Conservation (phyloP, 768 basidiomycete genomes). For the Boletus bicolor region DNA sequence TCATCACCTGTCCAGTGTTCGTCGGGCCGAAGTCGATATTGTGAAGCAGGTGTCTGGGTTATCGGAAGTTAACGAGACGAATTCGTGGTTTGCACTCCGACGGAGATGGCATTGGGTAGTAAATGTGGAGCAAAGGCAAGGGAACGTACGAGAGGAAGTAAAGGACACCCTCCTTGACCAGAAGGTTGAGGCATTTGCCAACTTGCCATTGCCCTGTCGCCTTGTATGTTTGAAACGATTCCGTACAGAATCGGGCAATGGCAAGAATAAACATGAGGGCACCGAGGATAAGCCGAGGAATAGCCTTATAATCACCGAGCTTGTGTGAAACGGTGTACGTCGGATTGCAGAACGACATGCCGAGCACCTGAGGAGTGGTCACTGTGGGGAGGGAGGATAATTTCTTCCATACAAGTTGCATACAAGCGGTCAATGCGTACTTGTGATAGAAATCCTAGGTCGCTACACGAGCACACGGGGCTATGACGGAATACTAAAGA, state of each 20-base stretch:
- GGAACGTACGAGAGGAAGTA: conserved; percentile 22
- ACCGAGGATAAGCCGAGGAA: conserved; percentile 13
- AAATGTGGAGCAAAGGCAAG: too few relatives aligned
- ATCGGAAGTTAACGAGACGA: background rate
- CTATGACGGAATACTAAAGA: too few relatives aligned
- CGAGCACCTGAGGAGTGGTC: conserved; percentile 2
- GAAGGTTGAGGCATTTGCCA: conserved; percentile 13
- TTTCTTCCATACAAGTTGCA: background rate
- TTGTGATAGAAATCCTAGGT: too few relatives aligned
- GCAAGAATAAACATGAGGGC: background rate
- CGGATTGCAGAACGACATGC: conserved; percentile 16
- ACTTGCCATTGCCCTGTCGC: conserved; percentile 3
- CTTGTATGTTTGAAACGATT: conserved; percentile 11
- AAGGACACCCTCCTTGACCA: conserved; percentile 14
- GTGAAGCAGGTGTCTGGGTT: conserved; percentile 12
- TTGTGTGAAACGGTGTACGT: background rate
- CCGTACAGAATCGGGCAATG: conserved; percentile 1
- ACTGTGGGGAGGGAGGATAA: conserved; percentile 5
- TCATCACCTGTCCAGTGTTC: background rate
- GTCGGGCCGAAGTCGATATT: conserved; percentile 7
- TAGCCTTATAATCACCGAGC: conserved; percentile 9
- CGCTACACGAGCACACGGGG: too few relatives aligned
- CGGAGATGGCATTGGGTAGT: too few relatives aligned
- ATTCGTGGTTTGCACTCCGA: background rate
- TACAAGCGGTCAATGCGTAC: background rate